A percentile compares a stretch with the other conserved stretches of the same genome.
These are phyloP conservation scores for Diplodia seriata DNA, from an alignment of 2,329 filamentous ascomycete genomes.

Conservation along the genomic window DNA sequence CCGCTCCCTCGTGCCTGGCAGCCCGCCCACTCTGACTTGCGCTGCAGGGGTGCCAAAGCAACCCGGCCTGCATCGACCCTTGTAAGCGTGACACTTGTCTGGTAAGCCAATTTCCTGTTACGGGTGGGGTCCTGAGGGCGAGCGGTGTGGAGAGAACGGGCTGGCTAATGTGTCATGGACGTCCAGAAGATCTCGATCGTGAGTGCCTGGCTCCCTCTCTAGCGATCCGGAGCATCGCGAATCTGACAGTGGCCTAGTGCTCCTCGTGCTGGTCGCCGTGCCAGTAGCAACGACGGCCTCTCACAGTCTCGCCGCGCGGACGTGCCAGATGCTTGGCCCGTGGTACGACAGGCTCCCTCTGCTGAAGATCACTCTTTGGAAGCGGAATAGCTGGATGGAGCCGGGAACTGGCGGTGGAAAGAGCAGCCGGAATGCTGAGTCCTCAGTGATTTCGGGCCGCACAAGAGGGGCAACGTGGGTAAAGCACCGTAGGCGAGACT, in stretches of 20 bases:
- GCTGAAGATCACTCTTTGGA: constrained; percentile 30
- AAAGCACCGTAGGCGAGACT: constrained; percentile 30
- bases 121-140: constrained; percentile 19
- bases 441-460: constrained; percentile 29
- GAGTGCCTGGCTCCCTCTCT: constrained; percentile 9
- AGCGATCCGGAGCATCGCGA: neutral
- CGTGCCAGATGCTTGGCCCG: constrained; percentile 3
- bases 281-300: constrained; percentile 14
- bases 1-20: constrained; percentile 15
- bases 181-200: constrained; percentile 30
- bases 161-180: constrained; percentile 30
- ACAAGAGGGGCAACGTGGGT: constrained; percentile 29
- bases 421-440: constrained; percentile 26
- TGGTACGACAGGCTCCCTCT: constrained; percentile 22
- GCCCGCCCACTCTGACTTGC: constrained; percentile 18
- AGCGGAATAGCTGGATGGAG: constrained; percentile 28
- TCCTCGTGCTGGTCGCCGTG: constrained; percentile 30
- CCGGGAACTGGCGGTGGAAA: constrained; percentile 26
- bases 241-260: constrained; percentile 27
- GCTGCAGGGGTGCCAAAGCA: constrained; percentile 29
- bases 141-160: constrained; percentile 24
- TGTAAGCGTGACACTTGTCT: constrained; percentile 31
- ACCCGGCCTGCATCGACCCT: constrained; percentile 32
- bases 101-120: constrained; percentile 20
- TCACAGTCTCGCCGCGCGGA: constrained; percentile 18